These are phyloP conservation scores for Cryptococcus sp. DNA, from an alignment of 1,284 basidiomycete genomes.

Conservation along the genomic window DNA sequence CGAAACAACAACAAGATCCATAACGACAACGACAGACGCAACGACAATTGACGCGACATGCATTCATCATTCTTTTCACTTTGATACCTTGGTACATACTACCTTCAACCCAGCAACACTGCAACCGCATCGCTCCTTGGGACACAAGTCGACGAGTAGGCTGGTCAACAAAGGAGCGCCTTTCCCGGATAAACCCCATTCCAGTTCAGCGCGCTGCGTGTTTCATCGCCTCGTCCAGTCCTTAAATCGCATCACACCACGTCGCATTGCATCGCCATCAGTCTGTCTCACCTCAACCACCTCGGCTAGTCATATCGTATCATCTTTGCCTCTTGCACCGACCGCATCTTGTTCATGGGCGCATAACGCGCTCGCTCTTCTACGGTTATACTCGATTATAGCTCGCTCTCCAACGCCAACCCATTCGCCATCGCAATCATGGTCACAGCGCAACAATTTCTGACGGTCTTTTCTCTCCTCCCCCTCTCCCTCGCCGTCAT, in stretches of 20 bases:
- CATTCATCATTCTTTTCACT: too few relatives aligned
- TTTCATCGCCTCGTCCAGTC: conserved; percentile 7
- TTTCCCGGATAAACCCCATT: too few relatives aligned
- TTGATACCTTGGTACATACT: too few relatives aligned
- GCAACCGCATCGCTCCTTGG: too few relatives aligned
- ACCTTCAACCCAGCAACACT: too few relatives aligned
- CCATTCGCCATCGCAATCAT: conserved; percentile 7
- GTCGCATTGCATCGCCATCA: conserved; percentile 1
- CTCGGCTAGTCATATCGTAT: too few relatives aligned
- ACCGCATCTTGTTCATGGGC: not conserved
- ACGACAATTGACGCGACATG: too few relatives aligned
- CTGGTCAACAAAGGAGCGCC: too few relatives aligned
- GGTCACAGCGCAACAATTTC: conserved; percentile 12
- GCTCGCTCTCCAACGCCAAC: not conserved
- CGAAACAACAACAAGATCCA: too few relatives aligned
- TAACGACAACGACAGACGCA: too few relatives aligned
- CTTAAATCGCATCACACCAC: not conserved
- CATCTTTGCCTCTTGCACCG: conserved; percentile 2
- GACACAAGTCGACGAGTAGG: too few relatives aligned
- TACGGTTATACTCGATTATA: not conserved
- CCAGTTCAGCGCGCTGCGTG: not conserved
- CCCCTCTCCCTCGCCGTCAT: conserved; percentile 18
- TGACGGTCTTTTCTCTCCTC: conserved; percentile 23
- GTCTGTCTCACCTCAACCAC: not conserved
- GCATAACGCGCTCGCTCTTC: not conserved